Evolutionary conservation across 2,329 filamentous ascomycete genomes (phyloP), one percentile per base, ranked within the genome.

Genomic region (Aspergillus quadricinctus): DNA sequence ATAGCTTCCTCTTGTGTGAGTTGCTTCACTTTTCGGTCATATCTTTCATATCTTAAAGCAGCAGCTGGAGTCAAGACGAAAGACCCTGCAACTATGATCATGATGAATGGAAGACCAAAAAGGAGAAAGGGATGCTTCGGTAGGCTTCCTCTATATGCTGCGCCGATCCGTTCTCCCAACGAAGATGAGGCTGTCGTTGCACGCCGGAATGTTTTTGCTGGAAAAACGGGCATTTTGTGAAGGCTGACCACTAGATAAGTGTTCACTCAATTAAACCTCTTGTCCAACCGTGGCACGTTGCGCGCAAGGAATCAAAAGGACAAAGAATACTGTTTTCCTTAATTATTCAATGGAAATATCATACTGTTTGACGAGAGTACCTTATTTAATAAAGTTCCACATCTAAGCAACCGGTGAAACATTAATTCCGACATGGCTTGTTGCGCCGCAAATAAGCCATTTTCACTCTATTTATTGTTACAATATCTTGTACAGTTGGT

Each of bases 41-140:
- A 87, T 60, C 89, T 86, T 77, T 99, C 94, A 76, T 97, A 99
- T 57, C 95, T 85, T 50, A 99, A 80, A 14, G 95, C 94, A 23
- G 95, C 93, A 4, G 93, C 94, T 1, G 93, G 94, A 0, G 94
- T 97, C 50, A 99, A 83, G 66, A 96, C 89, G 75, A 99, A 99
- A 3, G 90, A 96, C 0, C 92, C 93, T 1, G 88, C 90, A 27
- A 99, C 85, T 69, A 99, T 96, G 57, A 96, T 87, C 55, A 84
- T 78, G 63, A 99, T 83, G 75, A 99, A 99, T 0, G 94, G 95
- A 3, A 99, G 81, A 2, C 95, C 95, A 72, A 99, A 99, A 61
- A 96, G 84, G 28, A 92, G 78, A 73, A 99, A 99, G 1, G 94
- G 95, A 66, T 89, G 91, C 68, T 83, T 87, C 57, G 84, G 81